Percentiles rank a stretch among this genome's conserved stretches.
Evolutionary conservation across 2,329 filamentous ascomycete genomes (phyloP).

Genomic region (Trichoderma afroharzianum): DNA sequence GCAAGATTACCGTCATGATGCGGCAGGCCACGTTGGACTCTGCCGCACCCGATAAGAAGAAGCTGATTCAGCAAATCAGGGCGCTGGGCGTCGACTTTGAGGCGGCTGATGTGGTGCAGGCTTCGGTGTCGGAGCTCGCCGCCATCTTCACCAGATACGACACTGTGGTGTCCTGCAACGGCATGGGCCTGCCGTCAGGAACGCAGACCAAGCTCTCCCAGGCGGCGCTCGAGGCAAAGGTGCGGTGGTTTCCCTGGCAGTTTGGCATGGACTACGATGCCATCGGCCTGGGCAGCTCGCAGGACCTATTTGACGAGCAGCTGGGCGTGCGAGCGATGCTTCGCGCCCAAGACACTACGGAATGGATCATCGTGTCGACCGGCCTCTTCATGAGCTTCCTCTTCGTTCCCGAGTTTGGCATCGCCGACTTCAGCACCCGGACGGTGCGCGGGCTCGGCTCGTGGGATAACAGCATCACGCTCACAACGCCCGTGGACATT

Average conservation of each 20-base stretch:
- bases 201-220: conserved; percentile 55
- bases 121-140: conserved; percentile 37
- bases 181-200: conserved; percentile 53
- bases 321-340: conserved; percentile 54
- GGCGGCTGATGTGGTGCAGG: conserved; percentile 41
- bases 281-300: conserved; percentile 55
- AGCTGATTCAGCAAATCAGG: conserved; percentile 33
- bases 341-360: conserved; percentile 34
- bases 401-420: conserved; percentile 59
- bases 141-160: conserved; percentile 44
- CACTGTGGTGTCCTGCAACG: conserved; percentile 57
- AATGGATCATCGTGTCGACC: conserved; percentile 65
- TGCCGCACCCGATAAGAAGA: conserved; percentile 35
- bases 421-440: conserved; percentile 48
- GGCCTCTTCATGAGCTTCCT: conserved; percentile 70
- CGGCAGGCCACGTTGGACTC: conserved; percentile 45
- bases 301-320: conserved; percentile 67
- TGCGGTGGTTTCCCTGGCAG: conserved; percentile 66
- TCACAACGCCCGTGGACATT: conserved; percentile 63
- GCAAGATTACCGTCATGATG: conserved; percentile 50
- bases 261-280: conserved; percentile 69
- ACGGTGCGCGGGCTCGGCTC: conserved; percentile 53
- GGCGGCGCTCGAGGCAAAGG: conserved; percentile 50
- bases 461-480: conserved; percentile 60
- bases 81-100: conserved; percentile 40